Conservation (phyloP, 108 stramenopile species). For the Cyclotella baltica region DNA sequence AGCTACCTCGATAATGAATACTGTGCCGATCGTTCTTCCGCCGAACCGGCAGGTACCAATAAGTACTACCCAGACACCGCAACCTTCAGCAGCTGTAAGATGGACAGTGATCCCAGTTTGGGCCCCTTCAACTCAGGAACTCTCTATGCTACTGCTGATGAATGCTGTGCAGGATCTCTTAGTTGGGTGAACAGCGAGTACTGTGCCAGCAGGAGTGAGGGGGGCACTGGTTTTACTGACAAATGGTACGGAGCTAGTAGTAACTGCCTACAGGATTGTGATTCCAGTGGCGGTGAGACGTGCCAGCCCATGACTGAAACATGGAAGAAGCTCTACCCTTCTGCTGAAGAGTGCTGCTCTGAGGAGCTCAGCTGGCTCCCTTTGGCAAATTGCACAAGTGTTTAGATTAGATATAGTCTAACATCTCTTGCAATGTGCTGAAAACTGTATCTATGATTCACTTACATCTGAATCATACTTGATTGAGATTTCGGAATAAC, state of each 20-base stretch:
- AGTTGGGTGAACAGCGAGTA: conserved; percentile 9
- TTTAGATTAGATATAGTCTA: too few species aligned
- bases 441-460: too few species aligned
- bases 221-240: neutral
- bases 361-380: conserved; percentile 14
- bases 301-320: conserved; percentile 7
- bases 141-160: neutral
- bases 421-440: too few species aligned
- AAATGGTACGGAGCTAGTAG: conserved; percentile 22
- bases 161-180: conserved; percentile 13
- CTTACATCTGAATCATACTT: too few species aligned
- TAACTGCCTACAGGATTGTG: conserved; percentile 18
- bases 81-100: neutral
- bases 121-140: neutral
- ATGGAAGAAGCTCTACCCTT: neutral
- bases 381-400: neutral
- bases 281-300: neutral
- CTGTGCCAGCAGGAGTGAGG: neutral
- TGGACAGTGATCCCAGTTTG: neutral
- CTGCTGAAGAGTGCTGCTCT: conserved; percentile 9
- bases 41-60: neutral
- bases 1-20: conserved; percentile 3
- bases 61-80: conserved; percentile 11
- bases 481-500: too few species aligned
- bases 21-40: neutral